phyloP scores from a whole-genome alignment of 768 basidiomycete genomes.

The Omphalotus guepiniiformis region DNA sequence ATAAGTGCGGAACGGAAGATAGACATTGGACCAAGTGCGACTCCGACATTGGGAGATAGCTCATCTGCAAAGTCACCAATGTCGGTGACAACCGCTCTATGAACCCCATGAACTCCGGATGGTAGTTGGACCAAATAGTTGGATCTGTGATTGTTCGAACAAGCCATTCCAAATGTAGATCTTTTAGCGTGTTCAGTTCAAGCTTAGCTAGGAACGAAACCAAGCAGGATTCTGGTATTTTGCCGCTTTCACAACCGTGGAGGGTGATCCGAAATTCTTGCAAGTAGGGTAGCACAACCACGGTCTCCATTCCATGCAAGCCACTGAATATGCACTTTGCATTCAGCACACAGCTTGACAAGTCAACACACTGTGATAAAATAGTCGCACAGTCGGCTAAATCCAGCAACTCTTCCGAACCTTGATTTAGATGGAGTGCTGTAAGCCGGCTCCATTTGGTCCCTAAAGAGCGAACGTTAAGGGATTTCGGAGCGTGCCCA shows the following conservation, averaged over 20 bases:
- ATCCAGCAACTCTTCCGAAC: conserved; percentile 27
- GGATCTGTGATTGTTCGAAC: conserved; percentile 11
- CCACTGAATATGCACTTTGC: conserved; percentile 25
- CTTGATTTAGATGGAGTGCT: conserved; percentile 31
- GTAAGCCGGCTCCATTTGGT: conserved; percentile 40
- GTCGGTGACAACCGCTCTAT: conserved; percentile 22
- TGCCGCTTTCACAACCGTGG: conserved; percentile 16
- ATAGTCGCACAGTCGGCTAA: conserved; percentile 33
- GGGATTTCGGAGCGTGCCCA: conserved; percentile 15
- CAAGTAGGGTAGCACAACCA: conserved; percentile 25
- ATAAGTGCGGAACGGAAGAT: conserved; percentile 23
- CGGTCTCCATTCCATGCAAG: neutral
- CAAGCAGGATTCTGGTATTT: conserved; percentile 16
- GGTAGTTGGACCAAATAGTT: conserved; percentile 11
- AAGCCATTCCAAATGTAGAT: conserved; percentile 33
- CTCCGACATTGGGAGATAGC: conserved; percentile 36
- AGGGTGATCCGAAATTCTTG: conserved; percentile 29
- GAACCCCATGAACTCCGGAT: conserved; percentile 26
- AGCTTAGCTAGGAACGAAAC: conserved; percentile 29
- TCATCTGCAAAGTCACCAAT: conserved; percentile 28
- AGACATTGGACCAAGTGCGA: conserved; percentile 28
- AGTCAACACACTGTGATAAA: conserved; percentile 26
- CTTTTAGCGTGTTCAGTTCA: conserved; percentile 24
- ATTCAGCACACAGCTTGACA: conserved; percentile 29
- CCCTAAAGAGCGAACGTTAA: conserved; percentile 22